Evolutionary conservation across 1,139 yeast genomes (phyloP).

Genomic region (Sugiyamaella sp.): DNA sequence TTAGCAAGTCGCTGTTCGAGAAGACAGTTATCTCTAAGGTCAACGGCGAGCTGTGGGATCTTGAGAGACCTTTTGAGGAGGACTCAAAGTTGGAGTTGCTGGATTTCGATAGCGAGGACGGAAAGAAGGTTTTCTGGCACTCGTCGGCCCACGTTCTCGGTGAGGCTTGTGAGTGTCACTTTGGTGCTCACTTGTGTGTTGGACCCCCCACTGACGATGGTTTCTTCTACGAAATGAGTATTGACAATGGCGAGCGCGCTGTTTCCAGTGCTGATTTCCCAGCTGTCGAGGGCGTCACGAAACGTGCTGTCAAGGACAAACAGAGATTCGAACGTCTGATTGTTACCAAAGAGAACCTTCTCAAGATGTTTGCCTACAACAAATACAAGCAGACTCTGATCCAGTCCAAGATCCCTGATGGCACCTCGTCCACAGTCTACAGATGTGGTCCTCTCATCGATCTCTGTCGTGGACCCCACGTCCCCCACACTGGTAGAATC

Average conservation of each 20-base stretch:
- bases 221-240: slow-evolving; percentile 95
- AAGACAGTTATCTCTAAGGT: slow-evolving; percentile 91
- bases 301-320: slow-evolving; percentile 91
- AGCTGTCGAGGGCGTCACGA: slow-evolving; percentile 82
- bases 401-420: slow-evolving; percentile 89
- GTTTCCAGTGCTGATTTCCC: slow-evolving; percentile 84
- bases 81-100: slow-evolving; percentile 72
- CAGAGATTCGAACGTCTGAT: slow-evolving; percentile 95
- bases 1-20: slow-evolving; percentile 86
- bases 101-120: slow-evolving; percentile 84
- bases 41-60: slow-evolving; percentile 90
- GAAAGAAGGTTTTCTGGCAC: slow-evolving; percentile 97
- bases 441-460: slow-evolving; percentile 98
- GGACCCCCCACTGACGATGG: slow-evolving; percentile 99
- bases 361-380: slow-evolving; percentile 93
- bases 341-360: slow-evolving; percentile 85
- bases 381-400: slow-evolving; percentile 92
- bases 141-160: slow-evolving; percentile 98
- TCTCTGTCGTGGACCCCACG: slow-evolving; percentile 97
- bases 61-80: slow-evolving; percentile 88
- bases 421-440: slow-evolving; percentile 94
- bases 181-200: slow-evolving; percentile 87
- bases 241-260: slow-evolving; percentile 73
- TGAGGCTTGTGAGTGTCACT: slow-evolving; percentile 96
- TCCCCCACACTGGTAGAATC: slow-evolving; percentile 96